phyloP scores from a whole-genome alignment of 108 stramenopile species.

The Fragilaria radians region DNA sequence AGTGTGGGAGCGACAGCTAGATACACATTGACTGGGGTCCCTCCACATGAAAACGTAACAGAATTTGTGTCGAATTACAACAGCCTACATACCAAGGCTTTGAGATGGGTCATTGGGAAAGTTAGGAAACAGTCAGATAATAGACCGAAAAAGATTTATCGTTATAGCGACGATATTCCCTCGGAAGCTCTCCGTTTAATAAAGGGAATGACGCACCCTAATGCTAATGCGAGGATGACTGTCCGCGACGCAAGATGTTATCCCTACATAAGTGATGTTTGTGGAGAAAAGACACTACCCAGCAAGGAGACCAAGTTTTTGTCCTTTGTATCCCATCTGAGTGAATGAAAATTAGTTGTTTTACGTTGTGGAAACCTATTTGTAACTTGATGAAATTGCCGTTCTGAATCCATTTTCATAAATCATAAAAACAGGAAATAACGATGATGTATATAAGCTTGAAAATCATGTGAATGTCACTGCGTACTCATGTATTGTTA shows the following conservation, averaged over 20 bases:
- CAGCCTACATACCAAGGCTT: not conserved
- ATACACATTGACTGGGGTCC: constrained; percentile 60
- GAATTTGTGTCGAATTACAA: constrained; percentile 30
- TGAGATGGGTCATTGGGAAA: not conserved
- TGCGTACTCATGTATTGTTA: too few relatives aligned
- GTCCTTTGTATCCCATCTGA: too few relatives aligned
- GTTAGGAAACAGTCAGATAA: constrained; percentile 23
- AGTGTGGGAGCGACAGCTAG: constrained; percentile 53
- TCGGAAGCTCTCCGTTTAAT: constrained; percentile 12
- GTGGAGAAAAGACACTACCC: not conserved
- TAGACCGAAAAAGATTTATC: constrained; percentile 14
- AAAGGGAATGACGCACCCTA: constrained; percentile 14
- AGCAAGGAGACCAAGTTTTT: not conserved
- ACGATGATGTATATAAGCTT: too few relatives aligned
- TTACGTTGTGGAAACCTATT: too few relatives aligned
- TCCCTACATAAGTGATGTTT: constrained; percentile 21
- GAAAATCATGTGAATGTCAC: too few relatives aligned
- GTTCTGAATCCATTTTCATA: too few relatives aligned
- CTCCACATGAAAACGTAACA: constrained; percentile 29
- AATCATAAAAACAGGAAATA: too few relatives aligned
- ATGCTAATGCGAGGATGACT: constrained; percentile 13
- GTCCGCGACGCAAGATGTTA: constrained; percentile 21
- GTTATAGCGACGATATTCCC: constrained; percentile 14
- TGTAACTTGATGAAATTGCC: too few relatives aligned
- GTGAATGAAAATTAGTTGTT: too few relatives aligned